Evolutionary conservation across 2,329 filamentous ascomycete genomes (phyloP).

Genomic region (Fusarium sp.): DNA sequence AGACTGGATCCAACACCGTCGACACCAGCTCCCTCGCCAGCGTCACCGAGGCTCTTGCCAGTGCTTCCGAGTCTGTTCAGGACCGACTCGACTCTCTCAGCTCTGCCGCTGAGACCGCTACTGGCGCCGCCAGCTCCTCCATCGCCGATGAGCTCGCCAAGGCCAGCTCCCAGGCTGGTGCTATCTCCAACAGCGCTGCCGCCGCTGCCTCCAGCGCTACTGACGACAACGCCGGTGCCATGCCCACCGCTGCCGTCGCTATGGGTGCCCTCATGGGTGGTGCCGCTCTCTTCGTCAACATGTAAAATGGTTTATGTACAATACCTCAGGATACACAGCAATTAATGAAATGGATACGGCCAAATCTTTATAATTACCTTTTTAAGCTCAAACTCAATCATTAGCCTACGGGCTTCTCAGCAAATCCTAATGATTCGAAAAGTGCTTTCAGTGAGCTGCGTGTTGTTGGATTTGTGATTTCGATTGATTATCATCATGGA

Average conservation of each 20-base stretch:
- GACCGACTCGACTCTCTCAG: constrained; percentile 42
- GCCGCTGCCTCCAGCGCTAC: constrained; percentile 31
- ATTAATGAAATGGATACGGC: constrained; percentile 30
- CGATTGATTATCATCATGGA: constrained; percentile 18
- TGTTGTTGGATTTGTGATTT: constrained; percentile 14
- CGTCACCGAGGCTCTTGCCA: constrained; percentile 35
- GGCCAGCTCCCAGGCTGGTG: constrained; percentile 33
- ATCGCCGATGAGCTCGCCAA: constrained; percentile 34
- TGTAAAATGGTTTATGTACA: constrained; percentile 51
- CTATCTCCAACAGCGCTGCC: constrained; percentile 19
- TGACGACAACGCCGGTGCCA: constrained; percentile 49
- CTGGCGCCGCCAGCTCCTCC: constrained; percentile 33
- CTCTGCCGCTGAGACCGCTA: constrained; percentile 46
- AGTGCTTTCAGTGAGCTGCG: background rate
- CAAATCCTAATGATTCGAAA: background rate
- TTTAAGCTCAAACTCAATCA: background rate
- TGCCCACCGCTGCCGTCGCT: constrained; percentile 58
- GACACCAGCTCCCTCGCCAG: constrained; percentile 39
- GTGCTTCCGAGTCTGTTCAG: constrained; percentile 16
- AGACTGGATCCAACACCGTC: constrained; percentile 22
- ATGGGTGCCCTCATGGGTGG: constrained; percentile 62
- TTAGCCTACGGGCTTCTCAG: background rate
- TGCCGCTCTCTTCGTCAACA: constrained; percentile 59
- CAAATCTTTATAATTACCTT: constrained; percentile 1
- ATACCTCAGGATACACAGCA: background rate